Evolutionary conservation across 352 stramenopile species (phyloP).

Genomic region (Aphanomyces stellatus): DNA sequence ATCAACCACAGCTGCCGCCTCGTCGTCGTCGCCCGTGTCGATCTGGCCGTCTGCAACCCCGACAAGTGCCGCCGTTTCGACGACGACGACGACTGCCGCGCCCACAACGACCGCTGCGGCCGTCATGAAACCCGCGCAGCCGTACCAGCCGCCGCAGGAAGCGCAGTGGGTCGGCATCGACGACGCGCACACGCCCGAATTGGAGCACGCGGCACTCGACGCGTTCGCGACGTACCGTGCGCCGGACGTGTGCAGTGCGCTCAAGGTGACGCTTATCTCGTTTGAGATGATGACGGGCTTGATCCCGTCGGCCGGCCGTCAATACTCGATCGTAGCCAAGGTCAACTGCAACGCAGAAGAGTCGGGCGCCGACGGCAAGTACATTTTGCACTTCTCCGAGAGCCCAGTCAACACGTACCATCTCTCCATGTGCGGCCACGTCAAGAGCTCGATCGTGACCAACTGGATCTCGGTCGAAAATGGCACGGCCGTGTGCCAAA

Average conservation of each 20-base stretch:
- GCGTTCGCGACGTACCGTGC: slow-evolving; percentile 3
- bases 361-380: slow-evolving; percentile 5
- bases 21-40: not conserved
- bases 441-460: slow-evolving; percentile 1
- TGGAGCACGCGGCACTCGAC: not conserved
- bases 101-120: not conserved
- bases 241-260: not conserved
- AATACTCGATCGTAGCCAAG: slow-evolving; percentile 6
- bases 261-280: not conserved
- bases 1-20: not conserved
- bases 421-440: slow-evolving; percentile 17
- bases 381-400: slow-evolving; percentile 17
- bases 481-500: slow-evolving; percentile 10
- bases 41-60: not conserved
- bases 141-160: not conserved
- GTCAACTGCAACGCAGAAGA: not conserved
- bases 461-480: slow-evolving; percentile 14
- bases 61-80: not conserved
- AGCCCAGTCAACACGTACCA: not conserved
- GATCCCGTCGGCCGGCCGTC: not conserved
- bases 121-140: not conserved
- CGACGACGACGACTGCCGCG: not conserved
- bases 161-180: slow-evolving; percentile 8
- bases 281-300: not conserved
- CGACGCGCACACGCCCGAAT: not conserved